Conservation (phyloP, 768 basidiomycete genomes). For the Dentipellis fragilis region DNA sequence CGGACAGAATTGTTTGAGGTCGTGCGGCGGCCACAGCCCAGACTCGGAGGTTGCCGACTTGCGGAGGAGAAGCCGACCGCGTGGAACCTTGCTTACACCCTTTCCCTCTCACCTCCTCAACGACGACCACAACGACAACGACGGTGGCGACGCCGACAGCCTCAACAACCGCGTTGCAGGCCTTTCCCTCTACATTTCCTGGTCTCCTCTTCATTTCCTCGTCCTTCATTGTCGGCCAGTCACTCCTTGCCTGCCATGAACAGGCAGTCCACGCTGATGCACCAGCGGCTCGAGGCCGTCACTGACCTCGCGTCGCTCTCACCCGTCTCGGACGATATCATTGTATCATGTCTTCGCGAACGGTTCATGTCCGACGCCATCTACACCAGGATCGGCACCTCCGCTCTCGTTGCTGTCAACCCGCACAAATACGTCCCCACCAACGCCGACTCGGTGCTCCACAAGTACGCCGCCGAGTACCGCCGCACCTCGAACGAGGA, state of each 20-base stretch:
- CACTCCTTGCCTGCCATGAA: constrained; percentile 21
- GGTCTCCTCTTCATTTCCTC: background rate
- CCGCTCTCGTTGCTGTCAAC: constrained; percentile 77
- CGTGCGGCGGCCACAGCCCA: too few relatives aligned
- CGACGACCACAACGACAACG: background rate
- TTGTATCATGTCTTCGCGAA: constrained; percentile 78
- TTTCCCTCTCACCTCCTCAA: background rate
- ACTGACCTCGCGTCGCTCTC: constrained; percentile 61
- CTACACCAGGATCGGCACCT: constrained; percentile 67
- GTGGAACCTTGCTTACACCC: background rate
- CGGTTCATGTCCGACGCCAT: constrained; percentile 78
- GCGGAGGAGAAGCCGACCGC: background rate
- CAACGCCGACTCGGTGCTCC: constrained; percentile 75
- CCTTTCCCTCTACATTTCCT: background rate
- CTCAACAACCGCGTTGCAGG: background rate
- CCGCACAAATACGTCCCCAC: constrained; percentile 84
- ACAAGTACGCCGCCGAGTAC: constrained; percentile 83
- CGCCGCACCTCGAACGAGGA: constrained; percentile 61
- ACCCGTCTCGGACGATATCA: constrained; percentile 69
- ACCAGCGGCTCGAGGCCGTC: constrained; percentile 65
- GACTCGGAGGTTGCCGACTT: constrained; percentile 4
- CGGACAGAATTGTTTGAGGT: too few relatives aligned
- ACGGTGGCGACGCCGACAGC: constrained; percentile 1
- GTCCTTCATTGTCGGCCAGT: background rate
- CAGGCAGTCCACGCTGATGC: constrained; percentile 38